Percentiles rank a stretch among this genome's conserved stretches.
These are phyloP conservation scores for Sporothrix curviconia DNA, from an alignment of 2,329 filamentous ascomycete genomes.

Conservation along the genomic window DNA sequence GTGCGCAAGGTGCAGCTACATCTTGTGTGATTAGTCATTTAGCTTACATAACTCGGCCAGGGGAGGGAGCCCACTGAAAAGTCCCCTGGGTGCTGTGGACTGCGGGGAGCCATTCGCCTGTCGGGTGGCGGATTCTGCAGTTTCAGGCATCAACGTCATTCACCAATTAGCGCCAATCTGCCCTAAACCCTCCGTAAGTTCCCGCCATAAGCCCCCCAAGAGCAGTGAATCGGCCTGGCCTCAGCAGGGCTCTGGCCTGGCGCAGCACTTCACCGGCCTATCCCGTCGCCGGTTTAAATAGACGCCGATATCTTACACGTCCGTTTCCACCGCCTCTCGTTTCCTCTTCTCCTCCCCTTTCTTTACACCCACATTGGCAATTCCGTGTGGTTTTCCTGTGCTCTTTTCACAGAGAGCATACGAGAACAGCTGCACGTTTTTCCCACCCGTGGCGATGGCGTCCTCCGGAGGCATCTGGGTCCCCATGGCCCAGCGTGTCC, in stretches of 20 bases:
- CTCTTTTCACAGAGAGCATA: not conserved
- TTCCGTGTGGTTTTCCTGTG: constrained; percentile 1
- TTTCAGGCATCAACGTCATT: constrained; percentile 15
- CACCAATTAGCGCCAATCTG: too few relatives aligned
- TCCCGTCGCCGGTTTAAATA: too few relatives aligned
- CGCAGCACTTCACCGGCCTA: too few relatives aligned
- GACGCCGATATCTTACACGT: constrained; percentile 5
- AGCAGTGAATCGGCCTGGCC: too few relatives aligned
- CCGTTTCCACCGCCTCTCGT: not conserved
- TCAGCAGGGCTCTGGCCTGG: not conserved
- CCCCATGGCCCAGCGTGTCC: constrained; percentile 47
- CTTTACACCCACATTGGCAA: not conserved
- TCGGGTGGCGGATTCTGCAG: not conserved
- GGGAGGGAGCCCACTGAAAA: constrained; percentile 8
- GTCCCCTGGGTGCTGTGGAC: too few relatives aligned
- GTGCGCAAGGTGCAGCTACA: constrained; percentile 9
- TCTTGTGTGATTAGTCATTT: constrained; percentile 3
- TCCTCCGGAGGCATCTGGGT: constrained; percentile 52
- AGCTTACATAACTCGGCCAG: not conserved
- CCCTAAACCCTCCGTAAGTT: constrained; percentile 7
- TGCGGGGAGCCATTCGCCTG: too few relatives aligned
- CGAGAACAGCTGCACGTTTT: not conserved
- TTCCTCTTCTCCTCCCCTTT: not conserved
- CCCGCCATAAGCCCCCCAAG: not conserved
- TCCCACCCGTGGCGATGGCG: constrained; percentile 43